These are phyloP conservation scores for Talaromyces albobiverticillius DNA, from an alignment of 2,329 filamentous ascomycete species.

Conservation along the genomic window DNA sequence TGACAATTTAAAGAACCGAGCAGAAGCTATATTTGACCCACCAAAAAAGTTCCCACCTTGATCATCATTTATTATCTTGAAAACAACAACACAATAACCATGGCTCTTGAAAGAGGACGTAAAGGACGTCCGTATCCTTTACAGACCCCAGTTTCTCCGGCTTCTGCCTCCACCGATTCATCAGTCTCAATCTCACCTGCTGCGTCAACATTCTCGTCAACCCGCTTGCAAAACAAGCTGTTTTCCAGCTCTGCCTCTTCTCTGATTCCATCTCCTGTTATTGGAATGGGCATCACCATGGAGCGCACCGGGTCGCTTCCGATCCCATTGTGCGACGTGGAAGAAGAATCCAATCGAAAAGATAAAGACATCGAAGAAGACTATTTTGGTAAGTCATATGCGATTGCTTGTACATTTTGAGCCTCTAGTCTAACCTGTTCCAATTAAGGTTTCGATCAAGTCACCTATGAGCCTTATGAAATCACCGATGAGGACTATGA, in stretches of 20 bases:
- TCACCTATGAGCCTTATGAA: constrained; percentile 6
- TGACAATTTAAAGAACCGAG: constrained; percentile 3
- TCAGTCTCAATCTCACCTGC: constrained; percentile 40
- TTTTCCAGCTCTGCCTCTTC: constrained; percentile 72
- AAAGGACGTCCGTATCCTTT: constrained; percentile 8
- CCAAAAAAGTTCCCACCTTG: neutral
- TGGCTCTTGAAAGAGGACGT: constrained; percentile 8
- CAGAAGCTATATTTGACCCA: constrained; percentile 4
- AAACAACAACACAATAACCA: neutral
- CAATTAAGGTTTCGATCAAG: constrained; percentile 10
- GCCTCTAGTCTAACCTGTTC: constrained; percentile 8
- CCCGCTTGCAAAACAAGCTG: constrained; percentile 33
- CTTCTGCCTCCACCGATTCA: constrained; percentile 32
- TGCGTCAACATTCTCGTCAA: constrained; percentile 39
- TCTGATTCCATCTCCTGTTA: constrained; percentile 59
- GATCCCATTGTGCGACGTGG: constrained; percentile 72
- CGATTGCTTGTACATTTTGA: neutral
- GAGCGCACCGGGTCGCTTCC: constrained; percentile 56
- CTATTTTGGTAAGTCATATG: constrained; percentile 67
- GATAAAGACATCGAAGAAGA: constrained; percentile 53
- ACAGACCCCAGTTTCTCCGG: constrained; percentile 21
- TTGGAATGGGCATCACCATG: constrained; percentile 45
- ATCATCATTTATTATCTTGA: neutral
- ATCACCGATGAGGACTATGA: constrained; percentile 9
- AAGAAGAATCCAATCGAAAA: constrained; percentile 76